Evolutionary conservation across 2,329 filamentous ascomycete species (phyloP).

Genomic region (Fusarium secorum): DNA sequence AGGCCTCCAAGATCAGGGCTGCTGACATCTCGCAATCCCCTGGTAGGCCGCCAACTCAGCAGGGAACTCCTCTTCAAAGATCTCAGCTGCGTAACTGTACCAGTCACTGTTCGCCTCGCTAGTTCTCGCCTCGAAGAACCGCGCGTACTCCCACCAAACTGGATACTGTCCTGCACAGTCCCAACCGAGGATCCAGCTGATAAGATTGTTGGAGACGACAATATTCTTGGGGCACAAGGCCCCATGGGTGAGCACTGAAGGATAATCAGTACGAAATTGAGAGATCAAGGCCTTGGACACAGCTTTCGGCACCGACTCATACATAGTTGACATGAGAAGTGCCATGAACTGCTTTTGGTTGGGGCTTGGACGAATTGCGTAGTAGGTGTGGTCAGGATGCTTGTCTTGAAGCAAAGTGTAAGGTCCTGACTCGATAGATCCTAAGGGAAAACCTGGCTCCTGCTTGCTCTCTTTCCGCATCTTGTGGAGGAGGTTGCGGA

Average conservation of each 20-base stretch:
- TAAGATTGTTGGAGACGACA: constrained; percentile 36
- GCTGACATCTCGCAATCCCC: constrained; percentile 43
- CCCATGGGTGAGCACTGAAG: constrained; percentile 38
- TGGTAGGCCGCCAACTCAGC: constrained; percentile 45
- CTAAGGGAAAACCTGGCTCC: not conserved
- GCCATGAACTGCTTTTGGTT: constrained; percentile 35
- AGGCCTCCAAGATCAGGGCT: constrained; percentile 9
- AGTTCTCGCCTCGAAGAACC: constrained; percentile 46
- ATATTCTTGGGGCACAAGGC: constrained; percentile 44
- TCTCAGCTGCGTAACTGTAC: constrained; percentile 44
- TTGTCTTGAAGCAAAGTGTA: constrained; percentile 42
- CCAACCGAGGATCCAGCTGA: constrained; percentile 44
- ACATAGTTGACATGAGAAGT: constrained; percentile 41
- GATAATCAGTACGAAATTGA: constrained; percentile 26
- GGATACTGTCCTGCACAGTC: constrained; percentile 46
- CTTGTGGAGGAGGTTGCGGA: constrained; percentile 39
- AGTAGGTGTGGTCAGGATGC: constrained; percentile 42
- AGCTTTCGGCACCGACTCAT: constrained; percentile 35
- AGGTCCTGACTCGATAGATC: constrained; percentile 35
- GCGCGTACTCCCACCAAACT: constrained; percentile 48
- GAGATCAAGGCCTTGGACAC: constrained; percentile 34
- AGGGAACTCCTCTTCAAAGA: constrained; percentile 38
- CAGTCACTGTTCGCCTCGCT: constrained; percentile 42
- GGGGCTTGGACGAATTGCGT: constrained; percentile 35
- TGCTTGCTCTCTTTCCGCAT: constrained; percentile 27